Evolutionary conservation across 495 filamentous ascomycete species (phyloP), one percentile per base, ranked within the genome.

Genomic region (Podospora tetraspora): DNA sequence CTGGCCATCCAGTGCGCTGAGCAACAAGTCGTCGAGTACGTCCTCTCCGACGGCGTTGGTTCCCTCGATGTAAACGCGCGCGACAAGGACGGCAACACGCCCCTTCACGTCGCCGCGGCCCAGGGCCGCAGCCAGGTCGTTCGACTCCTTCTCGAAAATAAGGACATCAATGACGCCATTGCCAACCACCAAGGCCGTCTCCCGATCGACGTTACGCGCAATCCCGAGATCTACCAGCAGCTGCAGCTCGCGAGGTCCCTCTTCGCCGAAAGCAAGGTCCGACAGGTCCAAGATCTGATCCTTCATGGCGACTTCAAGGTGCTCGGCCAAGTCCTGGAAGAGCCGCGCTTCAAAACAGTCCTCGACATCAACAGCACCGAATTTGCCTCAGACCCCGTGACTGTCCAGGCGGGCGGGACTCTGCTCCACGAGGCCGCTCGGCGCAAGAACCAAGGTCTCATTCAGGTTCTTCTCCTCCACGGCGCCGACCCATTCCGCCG

Each of bases 1-100:
- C 82, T 99, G 63, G 94, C 95, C 27, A 91, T 97, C n/a, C 95
- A 98, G 76, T 99, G 95, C 73, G 96, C 96, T 21, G 94, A 98
- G 73, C 85, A 90, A 27, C 89, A 91, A n/a, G 93, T 99, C 13
- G 89, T 99, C n/a, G 96, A 99, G 78, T 97, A 92, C 71, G 89
- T 98, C 9, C 79, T 99, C 24, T 93, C 93, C 6, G 85, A 88
- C 60, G 88, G 87, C 12, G 80, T 81, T 57, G 83, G 82, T 9
- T 83, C 84, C 11, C 79, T 96, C 62, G 92, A 98, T 75, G 82
- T 98, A 73, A 99, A 98, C 80, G 88, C 89, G 29, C 89, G 91
- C 29, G 95, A 99, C 72, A 88, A 89, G 62, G 93, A 97, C 73
- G 95, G 95, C 27, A 98, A 97, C 73, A 97, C 93, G 0, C 91